phyloP scores from a whole-genome alignment of 768 basidiomycete genomes.

The Epithele typhae region DNA sequence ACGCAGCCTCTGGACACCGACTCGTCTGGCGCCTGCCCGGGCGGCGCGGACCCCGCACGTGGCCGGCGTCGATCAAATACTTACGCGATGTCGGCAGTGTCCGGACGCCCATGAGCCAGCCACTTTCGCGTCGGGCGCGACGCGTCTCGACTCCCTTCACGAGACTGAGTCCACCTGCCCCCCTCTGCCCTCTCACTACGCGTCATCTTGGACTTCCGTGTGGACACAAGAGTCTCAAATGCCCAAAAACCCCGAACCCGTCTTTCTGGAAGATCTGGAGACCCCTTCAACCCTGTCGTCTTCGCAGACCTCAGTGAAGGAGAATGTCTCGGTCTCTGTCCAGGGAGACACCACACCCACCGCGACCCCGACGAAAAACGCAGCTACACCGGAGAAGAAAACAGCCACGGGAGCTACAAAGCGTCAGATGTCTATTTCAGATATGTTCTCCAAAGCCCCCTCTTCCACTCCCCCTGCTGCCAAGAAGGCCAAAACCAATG shows the following conservation, averaged over 20 bases:
- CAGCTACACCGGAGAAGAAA: constrained; percentile 3
- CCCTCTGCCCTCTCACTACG: background rate
- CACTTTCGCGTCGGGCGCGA: constrained; percentile 18
- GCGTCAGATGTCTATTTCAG: constrained; percentile 61
- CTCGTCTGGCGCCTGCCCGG: no score
- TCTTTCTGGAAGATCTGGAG: constrained; percentile 34
- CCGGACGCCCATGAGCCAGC: constrained; percentile 7
- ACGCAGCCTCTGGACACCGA: no score
- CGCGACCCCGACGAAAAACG: background rate
- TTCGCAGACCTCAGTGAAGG: constrained; percentile 1
- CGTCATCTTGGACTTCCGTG: no score
- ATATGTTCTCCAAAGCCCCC: constrained; percentile 50
- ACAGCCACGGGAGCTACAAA: constrained; percentile 27
- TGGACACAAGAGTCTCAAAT: background rate
- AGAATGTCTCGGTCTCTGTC: background rate
- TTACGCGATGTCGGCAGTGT: background rate
- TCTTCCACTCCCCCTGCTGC: constrained; percentile 28
- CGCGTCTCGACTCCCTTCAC: constrained; percentile 14
- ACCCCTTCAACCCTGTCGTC: constrained; percentile 7
- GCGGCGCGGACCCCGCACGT: no score
- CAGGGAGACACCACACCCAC: no score
- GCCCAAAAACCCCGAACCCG: constrained; percentile 15
- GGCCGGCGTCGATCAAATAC: no score
- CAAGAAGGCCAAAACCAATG: constrained; percentile 43
- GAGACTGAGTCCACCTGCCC: background rate